A percentile compares a stretch with the other conserved stretches of the same genome.
phyloP scores from a whole-genome alignment of 2,329 filamentous ascomycete species.

The Aspergillus fructus region DNA sequence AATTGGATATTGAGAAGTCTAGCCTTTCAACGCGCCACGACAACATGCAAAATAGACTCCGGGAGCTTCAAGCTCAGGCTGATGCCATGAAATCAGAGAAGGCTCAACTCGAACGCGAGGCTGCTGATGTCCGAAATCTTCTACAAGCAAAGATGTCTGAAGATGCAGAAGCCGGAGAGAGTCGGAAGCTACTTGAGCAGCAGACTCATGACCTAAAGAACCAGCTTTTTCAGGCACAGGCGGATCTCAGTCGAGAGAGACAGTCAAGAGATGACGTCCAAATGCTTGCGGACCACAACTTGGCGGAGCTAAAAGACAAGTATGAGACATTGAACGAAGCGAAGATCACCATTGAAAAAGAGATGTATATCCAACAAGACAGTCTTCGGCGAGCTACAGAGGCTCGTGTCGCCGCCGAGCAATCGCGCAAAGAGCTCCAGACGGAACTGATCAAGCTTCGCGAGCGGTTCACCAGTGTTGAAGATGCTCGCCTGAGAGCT shows the following conservation, averaged over 20 bases:
- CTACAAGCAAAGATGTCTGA: constrained; percentile 87
- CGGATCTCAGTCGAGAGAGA: constrained; percentile 83
- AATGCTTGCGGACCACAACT: constrained; percentile 86
- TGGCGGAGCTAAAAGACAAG: constrained; percentile 76
- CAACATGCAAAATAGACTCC: constrained; percentile 70
- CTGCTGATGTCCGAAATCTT: constrained; percentile 79
- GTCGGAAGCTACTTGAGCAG: constrained; percentile 76
- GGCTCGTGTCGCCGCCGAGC: constrained; percentile 74
- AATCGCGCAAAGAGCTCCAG: constrained; percentile 85
- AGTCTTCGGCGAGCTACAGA: constrained; percentile 82
- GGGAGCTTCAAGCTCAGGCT: constrained; percentile 82
- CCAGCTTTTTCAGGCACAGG: constrained; percentile 79
- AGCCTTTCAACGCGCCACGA: constrained; percentile 74
- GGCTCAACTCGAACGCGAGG: constrained; percentile 80
- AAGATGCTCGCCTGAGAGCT: constrained; percentile 80
- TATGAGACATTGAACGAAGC: constrained; percentile 84
- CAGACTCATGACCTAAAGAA: constrained; percentile 86
- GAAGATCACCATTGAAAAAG: constrained; percentile 97
- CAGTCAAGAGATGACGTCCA: constrained; percentile 94
- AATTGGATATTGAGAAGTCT: constrained; percentile 75
- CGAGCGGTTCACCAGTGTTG: constrained; percentile 77
- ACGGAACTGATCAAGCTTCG: constrained; percentile 79
- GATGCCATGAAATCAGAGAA: constrained; percentile 85
- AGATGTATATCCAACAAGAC: constrained; percentile 94
- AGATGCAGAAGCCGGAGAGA: constrained; percentile 79